phyloP scores from a whole-genome alignment of 2,329 filamentous ascomycete species.

The Mollisiaceae sp. region DNA sequence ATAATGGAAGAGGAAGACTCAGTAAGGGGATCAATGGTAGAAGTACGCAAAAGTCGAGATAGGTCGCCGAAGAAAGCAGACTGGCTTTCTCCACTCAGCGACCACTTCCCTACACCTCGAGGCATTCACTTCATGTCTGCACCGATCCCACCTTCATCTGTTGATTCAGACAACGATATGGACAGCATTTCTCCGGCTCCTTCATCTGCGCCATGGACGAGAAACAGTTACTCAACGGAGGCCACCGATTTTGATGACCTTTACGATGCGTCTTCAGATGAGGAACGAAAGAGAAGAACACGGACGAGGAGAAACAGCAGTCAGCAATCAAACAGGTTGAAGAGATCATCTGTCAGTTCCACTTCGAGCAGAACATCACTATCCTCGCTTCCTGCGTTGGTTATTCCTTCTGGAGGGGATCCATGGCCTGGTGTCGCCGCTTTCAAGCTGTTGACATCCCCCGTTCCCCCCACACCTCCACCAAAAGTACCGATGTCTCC shows the following conservation, averaged over 20 bases:
- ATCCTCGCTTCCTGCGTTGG: conserved; percentile 52
- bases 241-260: conserved; percentile 82
- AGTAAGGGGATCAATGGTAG: conserved; percentile 36
- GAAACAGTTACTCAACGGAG: conserved; percentile 65
- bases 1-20: conserved; percentile 58
- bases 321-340: conserved; percentile 41
- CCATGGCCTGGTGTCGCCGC: conserved; percentile 53
- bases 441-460: conserved; percentile 57
- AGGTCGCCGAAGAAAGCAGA: conserved; percentile 45
- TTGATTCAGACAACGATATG: conserved; percentile 48
- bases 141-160: conserved; percentile 65
- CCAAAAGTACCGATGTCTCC: conserved; percentile 77
- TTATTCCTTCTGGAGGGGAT: conserved; percentile 52
- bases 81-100: conserved; percentile 51
- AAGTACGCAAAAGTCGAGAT: conserved; percentile 42
- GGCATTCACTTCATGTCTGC: conserved; percentile 69
- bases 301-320: conserved; percentile 33
- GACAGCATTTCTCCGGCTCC: conserved; percentile 60
- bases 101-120: conserved; percentile 74
- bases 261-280: conserved; percentile 79
- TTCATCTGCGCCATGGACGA: conserved; percentile 65
- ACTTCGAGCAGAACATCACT: conserved; percentile 37
- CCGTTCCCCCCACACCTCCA: conserved; percentile 67
- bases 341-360: conserved; percentile 38
- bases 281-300: conserved; percentile 62